A percentile compares a stretch with the other conserved stretches of the same genome.
Conservation (phyloP, 2,329 filamentous ascomycete species). For the Cucurbitaria berberidis region DNA sequence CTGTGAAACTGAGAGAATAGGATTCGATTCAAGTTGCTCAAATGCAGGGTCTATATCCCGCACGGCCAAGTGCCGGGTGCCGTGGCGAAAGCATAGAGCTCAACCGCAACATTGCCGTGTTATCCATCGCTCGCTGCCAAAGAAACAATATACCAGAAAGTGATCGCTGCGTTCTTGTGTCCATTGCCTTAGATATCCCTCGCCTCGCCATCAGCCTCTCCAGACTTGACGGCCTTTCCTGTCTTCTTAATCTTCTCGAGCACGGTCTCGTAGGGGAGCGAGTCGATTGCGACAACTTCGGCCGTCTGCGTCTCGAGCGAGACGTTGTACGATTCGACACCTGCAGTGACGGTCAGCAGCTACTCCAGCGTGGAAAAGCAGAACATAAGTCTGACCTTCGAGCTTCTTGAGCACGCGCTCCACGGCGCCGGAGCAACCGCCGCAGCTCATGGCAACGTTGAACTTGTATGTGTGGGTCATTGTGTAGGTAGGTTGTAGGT, state of each 20-base stretch:
- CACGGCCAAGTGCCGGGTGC: slow-evolving; percentile 5
- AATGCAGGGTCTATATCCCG: slow-evolving; percentile 1
- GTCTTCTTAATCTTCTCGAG: slow-evolving; percentile 92
- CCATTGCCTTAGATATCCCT: slow-evolving; percentile 33
- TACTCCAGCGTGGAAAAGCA: slow-evolving; percentile 1
- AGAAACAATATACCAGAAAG: slow-evolving; percentile 20
- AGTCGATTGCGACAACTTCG: slow-evolving; percentile 72
- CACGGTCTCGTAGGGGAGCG: slow-evolving; percentile 78
- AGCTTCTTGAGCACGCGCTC: slow-evolving; percentile 92
- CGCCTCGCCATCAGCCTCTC: slow-evolving; percentile 68
- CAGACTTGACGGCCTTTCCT: slow-evolving; percentile 86
- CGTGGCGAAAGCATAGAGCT: slow-evolving; percentile 8
- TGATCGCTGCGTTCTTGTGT: neutral
- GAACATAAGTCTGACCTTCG: slow-evolving; percentile 66
- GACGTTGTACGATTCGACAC: slow-evolving; percentile 85
- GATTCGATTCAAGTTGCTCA: slow-evolving; percentile 4
- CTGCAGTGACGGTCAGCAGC: slow-evolving; percentile 55
- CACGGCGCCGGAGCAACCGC: slow-evolving; percentile 93
- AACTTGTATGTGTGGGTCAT: slow-evolving; percentile 94
- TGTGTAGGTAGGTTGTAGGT: slow-evolving; percentile 32
- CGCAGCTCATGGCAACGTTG: slow-evolving; percentile 91
- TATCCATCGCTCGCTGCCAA: slow-evolving; percentile 25
- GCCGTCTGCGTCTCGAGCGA: slow-evolving; percentile 86
- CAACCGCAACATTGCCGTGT: slow-evolving; percentile 10
- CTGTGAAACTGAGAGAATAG: neutral